These are phyloP conservation scores for Neurospora sp. DNA, from an alignment of 495 filamentous ascomycete species.

Conservation along the genomic window DNA sequence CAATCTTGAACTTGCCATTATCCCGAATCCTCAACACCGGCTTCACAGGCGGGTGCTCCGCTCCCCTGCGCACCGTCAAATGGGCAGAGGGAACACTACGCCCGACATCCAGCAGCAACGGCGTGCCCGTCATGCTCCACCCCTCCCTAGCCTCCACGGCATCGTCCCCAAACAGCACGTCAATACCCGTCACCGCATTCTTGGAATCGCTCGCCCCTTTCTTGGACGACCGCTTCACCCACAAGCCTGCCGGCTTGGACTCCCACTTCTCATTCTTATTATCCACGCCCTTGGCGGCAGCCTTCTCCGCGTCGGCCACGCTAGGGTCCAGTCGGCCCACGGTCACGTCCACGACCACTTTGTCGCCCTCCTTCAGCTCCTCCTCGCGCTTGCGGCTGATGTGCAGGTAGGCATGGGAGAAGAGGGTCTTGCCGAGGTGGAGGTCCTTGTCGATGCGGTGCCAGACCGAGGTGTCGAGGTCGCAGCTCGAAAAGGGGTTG, in stretches of 20 bases:
- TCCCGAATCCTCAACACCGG: constrained; percentile 68
- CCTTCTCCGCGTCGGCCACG: constrained; percentile 26
- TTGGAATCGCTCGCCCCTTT: constrained; percentile 70
- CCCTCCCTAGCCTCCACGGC: constrained; percentile 78
- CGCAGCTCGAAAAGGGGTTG: constrained; percentile 71
- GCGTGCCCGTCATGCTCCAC: constrained; percentile 66
- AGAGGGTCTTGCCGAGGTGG: constrained; percentile 62
- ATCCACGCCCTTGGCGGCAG: constrained; percentile 41
- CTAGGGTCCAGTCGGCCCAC: constrained; percentile 62
- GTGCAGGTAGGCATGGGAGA: constrained; percentile 73
- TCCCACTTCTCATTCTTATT: constrained; percentile 63
- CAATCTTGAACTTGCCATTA: constrained; percentile 92
- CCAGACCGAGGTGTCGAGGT: constrained; percentile 67
- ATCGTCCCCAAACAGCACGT: constrained; percentile 88
- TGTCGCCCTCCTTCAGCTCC: constrained; percentile 63
- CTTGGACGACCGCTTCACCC: constrained; percentile 73
- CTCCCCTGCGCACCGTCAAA: constrained; percentile 66
- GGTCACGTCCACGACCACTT: constrained; percentile 72
- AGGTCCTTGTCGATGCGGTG: constrained; percentile 86
- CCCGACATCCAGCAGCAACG: constrained; percentile 54
- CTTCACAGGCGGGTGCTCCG: constrained; percentile 44
- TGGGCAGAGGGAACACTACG: constrained; percentile 56
- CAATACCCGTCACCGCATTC: constrained; percentile 68
- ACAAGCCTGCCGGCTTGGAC: constrained; percentile 64
- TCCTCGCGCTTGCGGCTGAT: constrained; percentile 83